Evolutionary conservation across 768 basidiomycete genomes (phyloP), one percentile per base, ranked within the genome.

Genomic region (Nidula microcarpa): DNA sequence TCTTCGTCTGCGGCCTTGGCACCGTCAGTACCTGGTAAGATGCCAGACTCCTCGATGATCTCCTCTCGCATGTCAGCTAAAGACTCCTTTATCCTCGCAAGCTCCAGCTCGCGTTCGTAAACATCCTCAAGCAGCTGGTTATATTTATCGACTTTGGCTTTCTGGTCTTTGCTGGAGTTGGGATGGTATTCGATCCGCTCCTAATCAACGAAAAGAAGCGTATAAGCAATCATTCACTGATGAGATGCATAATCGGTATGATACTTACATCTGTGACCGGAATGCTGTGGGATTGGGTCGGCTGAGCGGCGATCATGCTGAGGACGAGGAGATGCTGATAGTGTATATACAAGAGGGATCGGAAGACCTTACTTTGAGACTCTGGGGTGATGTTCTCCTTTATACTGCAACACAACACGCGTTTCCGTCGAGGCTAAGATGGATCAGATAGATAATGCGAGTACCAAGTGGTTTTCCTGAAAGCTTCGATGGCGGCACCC

Each of bases 61-160:
- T 66, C 61, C 56, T 57, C 47, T 48, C 65, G 67, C 66, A 68
- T 71, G 57, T 64, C 62, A 49, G 62, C 55, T 32, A 71, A 62
- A 5, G 62, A 50, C 47, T 60, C 65, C 50, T 68, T 67, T 56
- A 68, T 64, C 49, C 58, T 63, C 47, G 57, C 57, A 41, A 71
- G 64, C 58, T 71, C 70, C 53, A 68, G 59, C 47, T 68, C 65
- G 57, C 67, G 70, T 55, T 68, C 60, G 59, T 63, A 69, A 60
- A 69, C 60, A 53, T 66, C 67, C 53, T 69, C 68, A 36, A 71
- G 64, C 34, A 69, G 62, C 11, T 69, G 66, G 55, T 71, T 71
- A 61, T 68, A 68, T 33, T 55, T 47, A 47, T 62, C 59, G 53
- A 71, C 60, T 57, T 68, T 71, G 54, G 37, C 53, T 47, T 66